phyloP scores from a whole-genome alignment of 176 grass and related monocot genomes.

The Olyra latifolia region DNA sequence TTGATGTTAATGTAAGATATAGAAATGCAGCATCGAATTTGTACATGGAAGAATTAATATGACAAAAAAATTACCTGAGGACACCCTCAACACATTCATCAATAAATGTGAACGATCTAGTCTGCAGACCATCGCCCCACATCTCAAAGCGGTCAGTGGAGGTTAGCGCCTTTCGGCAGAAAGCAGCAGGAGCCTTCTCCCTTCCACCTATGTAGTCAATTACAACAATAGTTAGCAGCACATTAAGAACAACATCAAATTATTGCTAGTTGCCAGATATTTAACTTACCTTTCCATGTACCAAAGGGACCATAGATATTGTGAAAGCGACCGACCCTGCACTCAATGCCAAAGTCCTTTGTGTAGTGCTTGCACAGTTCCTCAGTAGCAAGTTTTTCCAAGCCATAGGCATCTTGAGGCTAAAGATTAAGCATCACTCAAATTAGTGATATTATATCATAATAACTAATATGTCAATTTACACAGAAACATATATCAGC shows the following conservation, averaged over 20 bases:
- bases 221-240: background rate
- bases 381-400: conserved; percentile 94
- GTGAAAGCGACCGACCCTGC: conserved; percentile 83
- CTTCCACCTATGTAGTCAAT: conserved; percentile 42
- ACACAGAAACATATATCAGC: conserved; percentile 23
- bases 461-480: background rate
- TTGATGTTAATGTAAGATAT: conserved; percentile 14
- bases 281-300: conserved; percentile 89
- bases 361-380: conserved; percentile 99
- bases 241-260: background rate
- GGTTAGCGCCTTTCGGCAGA: conserved; percentile 59
- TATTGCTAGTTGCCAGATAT: conserved; percentile 6
- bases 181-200: conserved; percentile 66
- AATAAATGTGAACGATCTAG: conserved; percentile 68
- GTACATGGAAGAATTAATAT: background rate
- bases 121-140: conserved; percentile 63
- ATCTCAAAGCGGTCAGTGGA: conserved; percentile 50
- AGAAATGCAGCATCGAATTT: background rate
- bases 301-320: conserved; percentile 98
- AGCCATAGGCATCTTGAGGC: conserved; percentile 98
- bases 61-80: conserved; percentile 35
- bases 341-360: conserved; percentile 93
- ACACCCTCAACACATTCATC: conserved; percentile 77
- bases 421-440: conserved; percentile 16
- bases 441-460: conserved; percentile 10